Evolutionary conservation across 208 protist species (phyloP).

Genomic region (Phytomonas francai): DNA sequence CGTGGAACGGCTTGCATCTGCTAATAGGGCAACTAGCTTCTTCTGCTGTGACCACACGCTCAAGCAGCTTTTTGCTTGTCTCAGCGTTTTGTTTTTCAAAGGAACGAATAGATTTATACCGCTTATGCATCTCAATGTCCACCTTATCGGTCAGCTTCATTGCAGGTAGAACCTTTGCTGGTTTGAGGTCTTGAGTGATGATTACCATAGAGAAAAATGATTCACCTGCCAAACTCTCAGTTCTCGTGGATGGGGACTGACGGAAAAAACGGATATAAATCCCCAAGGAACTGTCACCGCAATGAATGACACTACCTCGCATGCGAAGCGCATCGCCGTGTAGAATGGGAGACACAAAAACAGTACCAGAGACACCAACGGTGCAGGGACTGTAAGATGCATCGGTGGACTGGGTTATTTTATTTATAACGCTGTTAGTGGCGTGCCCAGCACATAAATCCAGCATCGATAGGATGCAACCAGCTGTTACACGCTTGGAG

Average conservation of each 20-base stretch:
- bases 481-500: conserved; percentile 55
- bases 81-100: conserved; percentile 26
- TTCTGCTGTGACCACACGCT: conserved; percentile 22
- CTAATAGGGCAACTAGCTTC: conserved; percentile 66
- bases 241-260: conserved; percentile 46
- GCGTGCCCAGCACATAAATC: conserved; percentile 75
- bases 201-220: conserved; percentile 87
- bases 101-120: conserved; percentile 49
- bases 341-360: conserved; percentile 71
- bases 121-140: conserved; percentile 55
- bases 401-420: neutral
- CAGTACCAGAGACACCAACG: conserved; percentile 77
- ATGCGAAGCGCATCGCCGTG: conserved; percentile 81
- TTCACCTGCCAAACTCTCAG: conserved; percentile 54
- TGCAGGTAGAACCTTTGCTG: conserved; percentile 73
- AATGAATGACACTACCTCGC: conserved; percentile 67
- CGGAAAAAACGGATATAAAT: conserved; percentile 79
- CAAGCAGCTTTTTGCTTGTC: neutral
- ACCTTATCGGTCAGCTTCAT: conserved; percentile 61
- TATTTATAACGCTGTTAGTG: neutral
- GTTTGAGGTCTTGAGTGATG: conserved; percentile 65
- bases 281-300: conserved; percentile 72
- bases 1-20: conserved; percentile 36
- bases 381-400: conserved; percentile 31
- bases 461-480: conserved; percentile 76